A percentile compares a stretch with the other conserved stretches of the same genome.
phyloP scores from a whole-genome alignment of 768 basidiomycete genomes.

The Rhizopogon roseolus region DNA sequence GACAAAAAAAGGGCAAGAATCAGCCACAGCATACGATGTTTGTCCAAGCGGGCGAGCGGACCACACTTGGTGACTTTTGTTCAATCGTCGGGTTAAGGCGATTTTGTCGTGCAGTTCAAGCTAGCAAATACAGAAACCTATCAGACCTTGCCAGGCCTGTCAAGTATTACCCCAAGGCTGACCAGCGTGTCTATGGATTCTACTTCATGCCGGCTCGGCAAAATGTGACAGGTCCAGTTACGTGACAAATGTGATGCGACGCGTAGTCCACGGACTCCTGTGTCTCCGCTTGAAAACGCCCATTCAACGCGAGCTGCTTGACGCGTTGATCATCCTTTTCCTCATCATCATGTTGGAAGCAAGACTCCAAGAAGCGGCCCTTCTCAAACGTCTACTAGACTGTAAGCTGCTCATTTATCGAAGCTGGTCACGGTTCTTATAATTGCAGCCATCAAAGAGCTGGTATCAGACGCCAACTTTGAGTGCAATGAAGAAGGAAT shows the following conservation, averaged over 20 bases:
- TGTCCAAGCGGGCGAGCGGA: background rate
- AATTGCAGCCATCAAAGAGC: constrained; percentile 85
- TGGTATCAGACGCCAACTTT: constrained; percentile 96
- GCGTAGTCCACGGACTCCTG: constrained; percentile 17
- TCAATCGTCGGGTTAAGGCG: background rate
- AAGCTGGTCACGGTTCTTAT: constrained; percentile 6
- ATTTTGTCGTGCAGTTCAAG: background rate
- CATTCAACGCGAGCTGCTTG: constrained; percentile 20
- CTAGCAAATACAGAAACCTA: no score
- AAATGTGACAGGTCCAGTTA: constrained; percentile 13
- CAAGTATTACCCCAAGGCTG: no score
- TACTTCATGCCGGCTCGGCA: background rate
- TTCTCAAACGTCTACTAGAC: constrained; percentile 90
- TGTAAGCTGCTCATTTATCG: constrained; percentile 43
- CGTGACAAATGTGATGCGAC: constrained; percentile 27
- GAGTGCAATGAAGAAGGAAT: constrained; percentile 96
- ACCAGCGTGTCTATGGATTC: no score
- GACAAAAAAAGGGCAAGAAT: background rate
- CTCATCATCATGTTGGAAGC: constrained; percentile 76
- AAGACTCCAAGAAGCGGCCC: constrained; percentile 79
- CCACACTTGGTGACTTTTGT: constrained; percentile 1
- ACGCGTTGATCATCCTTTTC: constrained; percentile 22
- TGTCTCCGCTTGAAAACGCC: constrained; percentile 30
- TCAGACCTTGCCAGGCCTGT: no score
- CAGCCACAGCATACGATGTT: constrained; percentile 1